These are phyloP conservation scores for Leccinellum luteum DNA, from an alignment of 768 basidiomycete genomes.

Conservation along the genomic window DNA sequence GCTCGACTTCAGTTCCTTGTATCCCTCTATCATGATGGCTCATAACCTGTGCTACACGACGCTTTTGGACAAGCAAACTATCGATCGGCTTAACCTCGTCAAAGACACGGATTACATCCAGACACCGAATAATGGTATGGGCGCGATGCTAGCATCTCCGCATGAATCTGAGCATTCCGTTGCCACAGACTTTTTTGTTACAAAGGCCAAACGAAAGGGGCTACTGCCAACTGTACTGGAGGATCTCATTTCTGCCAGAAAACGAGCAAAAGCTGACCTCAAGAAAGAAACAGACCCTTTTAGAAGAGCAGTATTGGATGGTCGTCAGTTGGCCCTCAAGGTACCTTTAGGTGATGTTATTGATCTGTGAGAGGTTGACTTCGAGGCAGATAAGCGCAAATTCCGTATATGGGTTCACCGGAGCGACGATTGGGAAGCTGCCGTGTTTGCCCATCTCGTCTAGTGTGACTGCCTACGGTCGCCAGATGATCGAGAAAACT, in stretches of 20 bases:
- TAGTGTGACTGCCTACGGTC: conserved; percentile 92
- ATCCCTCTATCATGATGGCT: conserved; percentile 99
- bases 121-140: conserved; percentile 91
- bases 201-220: conserved; percentile 72
- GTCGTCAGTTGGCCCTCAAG: conserved; percentile 95
- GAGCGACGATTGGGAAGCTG: conserved; percentile 94
- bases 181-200: conserved; percentile 81
- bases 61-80: conserved; percentile 74
- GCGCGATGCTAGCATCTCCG: neutral
- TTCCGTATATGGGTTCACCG: conserved; percentile 98
- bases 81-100: conserved; percentile 72
- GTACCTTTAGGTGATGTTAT: conserved; percentile 35
- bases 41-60: conserved; percentile 99
- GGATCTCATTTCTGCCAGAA: conserved; percentile 90
- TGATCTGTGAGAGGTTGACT: neutral
- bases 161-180: neutral
- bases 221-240: conserved; percentile 89
- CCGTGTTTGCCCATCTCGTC: conserved; percentile 96
- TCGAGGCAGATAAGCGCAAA: conserved; percentile 88
- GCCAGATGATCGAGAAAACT: conserved; percentile 98
- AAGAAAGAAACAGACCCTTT: conserved; percentile 98
- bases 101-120: conserved; percentile 90
- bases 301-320: conserved; percentile 94
- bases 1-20: conserved; percentile 96
- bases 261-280: conserved; percentile 91